Evolutionary conservation across 208 protist species (phyloP).

Genomic region (Trypanosoma boissoni): DNA sequence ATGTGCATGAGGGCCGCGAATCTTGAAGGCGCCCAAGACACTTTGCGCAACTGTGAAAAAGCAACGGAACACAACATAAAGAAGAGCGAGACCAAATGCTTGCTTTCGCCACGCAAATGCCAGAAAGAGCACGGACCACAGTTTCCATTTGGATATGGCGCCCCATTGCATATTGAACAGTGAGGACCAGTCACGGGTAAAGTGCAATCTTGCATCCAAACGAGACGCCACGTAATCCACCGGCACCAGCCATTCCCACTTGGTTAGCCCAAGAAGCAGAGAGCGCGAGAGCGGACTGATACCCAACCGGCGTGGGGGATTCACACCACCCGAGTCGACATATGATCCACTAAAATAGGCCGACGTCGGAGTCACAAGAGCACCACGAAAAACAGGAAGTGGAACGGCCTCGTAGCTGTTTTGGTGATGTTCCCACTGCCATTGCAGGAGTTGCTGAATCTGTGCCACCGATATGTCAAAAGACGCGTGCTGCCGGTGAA

Average conservation of each 20-base stretch:
- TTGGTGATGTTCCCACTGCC: slow-evolving; percentile 79
- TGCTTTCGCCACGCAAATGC: slow-evolving; percentile 10
- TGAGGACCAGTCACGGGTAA: slow-evolving; percentile 7
- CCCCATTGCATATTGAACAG: not conserved
- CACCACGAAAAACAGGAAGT: slow-evolving; percentile 36
- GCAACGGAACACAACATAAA: slow-evolving; percentile 6
- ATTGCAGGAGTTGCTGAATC: slow-evolving; percentile 66
- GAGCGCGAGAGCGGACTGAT: slow-evolving; percentile 55
- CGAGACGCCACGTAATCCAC: slow-evolving; percentile 38
- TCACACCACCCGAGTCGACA: not conserved
- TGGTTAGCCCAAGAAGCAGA: slow-evolving; percentile 40
- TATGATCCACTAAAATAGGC: slow-evolving; percentile 16
- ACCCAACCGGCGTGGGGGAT: slow-evolving; percentile 15
- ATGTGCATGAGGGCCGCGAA: not conserved
- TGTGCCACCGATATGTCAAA: slow-evolving; percentile 58
- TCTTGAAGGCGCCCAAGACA: slow-evolving; percentile 13
- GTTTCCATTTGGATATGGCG: not conserved
- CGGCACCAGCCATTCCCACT: slow-evolving; percentile 63
- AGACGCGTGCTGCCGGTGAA: slow-evolving; percentile 39
- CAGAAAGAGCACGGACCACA: slow-evolving; percentile 3
- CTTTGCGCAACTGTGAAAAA: not conserved
- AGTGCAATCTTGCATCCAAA: slow-evolving; percentile 11
- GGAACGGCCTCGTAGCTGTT: slow-evolving; percentile 55
- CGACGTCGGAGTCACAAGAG: slow-evolving; percentile 27
- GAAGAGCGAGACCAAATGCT: slow-evolving; percentile 8